Evolutionary conservation across 495 filamentous ascomycete genomes (phyloP).

Genomic region (Penicillium fimorum): DNA sequence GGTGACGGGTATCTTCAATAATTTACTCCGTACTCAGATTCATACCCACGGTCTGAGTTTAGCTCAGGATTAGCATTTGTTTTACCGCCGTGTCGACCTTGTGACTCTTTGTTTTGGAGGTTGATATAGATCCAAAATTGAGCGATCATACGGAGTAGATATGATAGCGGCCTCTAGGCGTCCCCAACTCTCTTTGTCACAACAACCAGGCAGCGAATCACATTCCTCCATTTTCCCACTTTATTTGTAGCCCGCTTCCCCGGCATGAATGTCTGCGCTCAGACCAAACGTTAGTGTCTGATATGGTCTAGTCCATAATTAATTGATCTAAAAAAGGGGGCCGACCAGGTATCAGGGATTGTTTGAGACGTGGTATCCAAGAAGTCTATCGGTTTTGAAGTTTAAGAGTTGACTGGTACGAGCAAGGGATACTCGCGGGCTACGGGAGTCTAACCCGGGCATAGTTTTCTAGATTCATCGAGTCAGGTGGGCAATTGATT

Average conservation of each 20-base stretch:
- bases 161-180: neutral
- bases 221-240: conserved; percentile 18
- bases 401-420: conserved; percentile 14
- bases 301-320: neutral
- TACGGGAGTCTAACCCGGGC: conserved; percentile 18
- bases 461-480: conserved; percentile 21
- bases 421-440: conserved; percentile 26
- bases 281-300: conserved; percentile 11
- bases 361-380: neutral
- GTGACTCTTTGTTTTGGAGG: conserved; percentile 3
- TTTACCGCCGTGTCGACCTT: neutral
- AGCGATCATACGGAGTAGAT: neutral
- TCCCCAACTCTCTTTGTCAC: conserved; percentile 13
- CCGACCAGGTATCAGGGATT: neutral
- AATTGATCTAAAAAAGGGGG: conserved; percentile 5
- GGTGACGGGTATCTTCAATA: neutral
- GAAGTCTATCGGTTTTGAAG: neutral
- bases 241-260: conserved; percentile 21
- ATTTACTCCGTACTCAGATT: neutral
- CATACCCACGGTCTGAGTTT: neutral
- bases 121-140: conserved; percentile 9
- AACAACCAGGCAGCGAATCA: conserved; percentile 18
- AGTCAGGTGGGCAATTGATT: conserved; percentile 25
- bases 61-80: neutral
- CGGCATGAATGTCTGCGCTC: conserved; percentile 10